Conservation (phyloP, 2,329 filamentous ascomycete genomes). For the Chalaropsis ovoidea region DNA sequence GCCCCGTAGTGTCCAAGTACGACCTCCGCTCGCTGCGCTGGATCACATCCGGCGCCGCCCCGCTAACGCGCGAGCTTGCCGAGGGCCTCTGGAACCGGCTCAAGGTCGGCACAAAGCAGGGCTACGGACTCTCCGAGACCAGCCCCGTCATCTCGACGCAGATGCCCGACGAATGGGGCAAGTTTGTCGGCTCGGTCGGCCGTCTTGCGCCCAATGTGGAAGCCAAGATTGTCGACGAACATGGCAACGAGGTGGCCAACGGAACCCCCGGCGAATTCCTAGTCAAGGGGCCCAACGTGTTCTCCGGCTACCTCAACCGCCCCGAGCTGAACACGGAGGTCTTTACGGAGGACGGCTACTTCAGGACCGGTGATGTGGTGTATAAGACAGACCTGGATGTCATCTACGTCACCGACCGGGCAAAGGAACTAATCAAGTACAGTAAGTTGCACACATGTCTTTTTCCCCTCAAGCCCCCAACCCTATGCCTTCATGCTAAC, state of each 20-base stretch:
- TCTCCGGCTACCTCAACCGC: constrained; percentile 68
- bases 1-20: constrained; percentile 67
- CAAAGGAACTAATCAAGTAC: constrained; percentile 54
- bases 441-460: constrained; percentile 34
- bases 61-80: constrained; percentile 69
- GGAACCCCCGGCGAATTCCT: constrained; percentile 59
- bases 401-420: constrained; percentile 82
- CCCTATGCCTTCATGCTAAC: constrained; percentile 32
- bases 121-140: constrained; percentile 83
- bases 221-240: constrained; percentile 65
- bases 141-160: constrained; percentile 69
- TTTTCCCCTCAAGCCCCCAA: background rate
- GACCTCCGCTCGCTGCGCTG: constrained; percentile 69
- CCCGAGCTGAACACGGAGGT: constrained; percentile 59
- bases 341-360: constrained; percentile 68
- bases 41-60: constrained; percentile 80
- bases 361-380: constrained; percentile 83
- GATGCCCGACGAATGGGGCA: constrained; percentile 64
- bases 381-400: constrained; percentile 67
- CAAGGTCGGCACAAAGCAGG: constrained; percentile 76
- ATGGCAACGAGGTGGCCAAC: constrained; percentile 45
- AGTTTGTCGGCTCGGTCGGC: constrained; percentile 67
- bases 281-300: constrained; percentile 70
- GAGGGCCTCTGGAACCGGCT: constrained; percentile 64
- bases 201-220: constrained; percentile 67